phyloP scores from a whole-genome alignment of 345 rosid species.

The Salix viminalis region DNA sequence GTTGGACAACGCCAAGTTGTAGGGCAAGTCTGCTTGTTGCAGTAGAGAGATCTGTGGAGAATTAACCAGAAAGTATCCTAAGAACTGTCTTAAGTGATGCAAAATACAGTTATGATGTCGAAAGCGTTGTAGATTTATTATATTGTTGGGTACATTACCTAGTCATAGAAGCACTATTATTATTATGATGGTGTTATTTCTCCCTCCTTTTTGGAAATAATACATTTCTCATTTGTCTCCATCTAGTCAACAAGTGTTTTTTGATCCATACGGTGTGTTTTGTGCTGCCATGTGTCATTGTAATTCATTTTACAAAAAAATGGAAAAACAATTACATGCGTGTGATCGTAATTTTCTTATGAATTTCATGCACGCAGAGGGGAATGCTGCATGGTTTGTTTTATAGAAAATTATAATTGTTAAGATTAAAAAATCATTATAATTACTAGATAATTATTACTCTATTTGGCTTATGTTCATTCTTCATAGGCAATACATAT shows the following conservation, averaged over 20 bases:
- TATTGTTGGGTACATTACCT: constrained; percentile 19
- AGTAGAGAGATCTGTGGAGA: constrained; percentile 16
- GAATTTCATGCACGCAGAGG: too few relatives aligned
- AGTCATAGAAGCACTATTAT: constrained; percentile 24
- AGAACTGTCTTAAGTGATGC: constrained; percentile 5
- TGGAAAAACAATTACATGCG: too few relatives aligned
- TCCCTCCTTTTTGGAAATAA: constrained; percentile 18
- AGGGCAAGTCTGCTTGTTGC: constrained; percentile 22
- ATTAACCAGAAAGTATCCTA: neutral
- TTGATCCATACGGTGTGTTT: too few relatives aligned
- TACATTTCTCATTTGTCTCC: constrained; percentile 7
- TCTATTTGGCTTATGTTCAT: too few relatives aligned
- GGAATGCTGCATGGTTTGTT: too few relatives aligned
- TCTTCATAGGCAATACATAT: too few relatives aligned
- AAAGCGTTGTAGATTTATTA: constrained; percentile 42
- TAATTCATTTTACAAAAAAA: too few relatives aligned
- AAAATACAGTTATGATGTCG: constrained; percentile 28
- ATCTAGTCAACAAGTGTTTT: neutral
- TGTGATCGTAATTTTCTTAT: too few relatives aligned
- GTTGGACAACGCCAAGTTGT: constrained; percentile 7
- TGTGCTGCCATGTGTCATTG: too few relatives aligned
- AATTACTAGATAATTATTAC: too few relatives aligned
- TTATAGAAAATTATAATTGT: too few relatives aligned
- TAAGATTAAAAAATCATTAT: too few relatives aligned
- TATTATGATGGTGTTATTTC: constrained; percentile 9